Evolutionary conservation across 345 rosid species (phyloP).

Genomic region (Ricinus communis): DNA sequence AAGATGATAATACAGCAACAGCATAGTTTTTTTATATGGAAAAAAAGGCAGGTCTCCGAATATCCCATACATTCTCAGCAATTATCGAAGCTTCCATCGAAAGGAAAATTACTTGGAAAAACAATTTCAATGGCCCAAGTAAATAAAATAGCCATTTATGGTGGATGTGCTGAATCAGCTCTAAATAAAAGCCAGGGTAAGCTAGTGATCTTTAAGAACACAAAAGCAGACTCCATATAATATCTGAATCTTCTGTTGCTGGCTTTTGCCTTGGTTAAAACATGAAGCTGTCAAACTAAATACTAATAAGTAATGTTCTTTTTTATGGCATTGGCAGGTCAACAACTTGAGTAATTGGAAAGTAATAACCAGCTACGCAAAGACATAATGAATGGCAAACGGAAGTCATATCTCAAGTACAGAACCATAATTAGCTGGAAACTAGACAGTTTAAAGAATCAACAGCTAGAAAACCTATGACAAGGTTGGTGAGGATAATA

Average conservation of each 20-base stretch:
- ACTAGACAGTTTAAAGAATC: background rate
- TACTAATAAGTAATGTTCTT: too few relatives aligned
- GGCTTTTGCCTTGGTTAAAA: too few relatives aligned
- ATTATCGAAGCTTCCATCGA: background rate
- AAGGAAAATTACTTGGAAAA: background rate
- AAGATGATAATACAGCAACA: background rate
- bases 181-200: too few relatives aligned
- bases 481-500: background rate
- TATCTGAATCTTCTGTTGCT: too few relatives aligned
- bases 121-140: background rate
- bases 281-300: too few relatives aligned
- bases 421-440: background rate
- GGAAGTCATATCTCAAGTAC: too few relatives aligned
- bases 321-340: too few relatives aligned
- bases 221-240: too few relatives aligned
- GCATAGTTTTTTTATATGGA: background rate
- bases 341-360: too few relatives aligned
- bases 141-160: background rate
- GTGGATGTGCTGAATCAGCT: background rate
- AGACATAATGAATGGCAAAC: too few relatives aligned
- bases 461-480: background rate
- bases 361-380: too few relatives aligned
- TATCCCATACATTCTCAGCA: background rate
- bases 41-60: background rate
- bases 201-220: too few relatives aligned